Conservation (phyloP, 1,284 basidiomycete genomes). For the Kwoniella shivajii region DNA sequence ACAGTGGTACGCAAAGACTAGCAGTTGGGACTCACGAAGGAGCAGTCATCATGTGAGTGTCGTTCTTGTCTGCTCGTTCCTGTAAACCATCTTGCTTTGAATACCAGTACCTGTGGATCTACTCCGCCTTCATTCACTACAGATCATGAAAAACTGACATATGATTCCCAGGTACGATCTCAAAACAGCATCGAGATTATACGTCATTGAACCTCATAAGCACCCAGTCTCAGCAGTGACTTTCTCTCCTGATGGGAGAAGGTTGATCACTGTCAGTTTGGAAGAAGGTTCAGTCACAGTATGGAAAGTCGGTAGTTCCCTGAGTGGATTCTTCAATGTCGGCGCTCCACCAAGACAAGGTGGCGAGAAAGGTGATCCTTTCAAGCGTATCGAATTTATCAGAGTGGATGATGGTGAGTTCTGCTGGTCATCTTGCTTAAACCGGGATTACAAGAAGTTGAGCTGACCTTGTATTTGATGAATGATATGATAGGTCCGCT, state of each 20-base stretch:
- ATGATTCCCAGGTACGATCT: constrained; percentile 70
- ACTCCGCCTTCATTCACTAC: not conserved
- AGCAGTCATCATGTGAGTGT: constrained; percentile 70
- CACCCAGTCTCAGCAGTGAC: constrained; percentile 75
- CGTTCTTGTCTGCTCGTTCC: too few relatives aligned
- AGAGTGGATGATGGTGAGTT: constrained; percentile 57
- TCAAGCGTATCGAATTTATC: constrained; percentile 75
- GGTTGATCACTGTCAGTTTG: constrained; percentile 83
- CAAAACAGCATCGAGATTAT: constrained; percentile 90
- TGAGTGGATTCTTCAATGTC: constrained; percentile 85
- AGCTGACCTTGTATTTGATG: too few relatives aligned
- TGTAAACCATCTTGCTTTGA: not conserved
- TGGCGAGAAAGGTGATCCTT: constrained; percentile 74
- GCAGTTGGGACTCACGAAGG: constrained; percentile 94
- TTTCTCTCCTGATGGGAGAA: constrained; percentile 89
- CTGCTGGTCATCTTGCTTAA: not conserved
- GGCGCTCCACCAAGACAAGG: constrained; percentile 89
- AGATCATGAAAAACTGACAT: not conserved
- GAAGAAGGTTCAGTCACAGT: constrained; percentile 79
- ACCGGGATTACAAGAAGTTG: not conserved
- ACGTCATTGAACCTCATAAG: constrained; percentile 90
- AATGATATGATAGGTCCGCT: constrained; percentile 64
- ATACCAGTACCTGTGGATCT: too few relatives aligned
- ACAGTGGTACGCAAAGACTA: constrained; percentile 78
- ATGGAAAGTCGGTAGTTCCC: constrained; percentile 86